Conservation (phyloP, 768 basidiomycete genomes). For the Stropharia rugosoannulata region DNA sequence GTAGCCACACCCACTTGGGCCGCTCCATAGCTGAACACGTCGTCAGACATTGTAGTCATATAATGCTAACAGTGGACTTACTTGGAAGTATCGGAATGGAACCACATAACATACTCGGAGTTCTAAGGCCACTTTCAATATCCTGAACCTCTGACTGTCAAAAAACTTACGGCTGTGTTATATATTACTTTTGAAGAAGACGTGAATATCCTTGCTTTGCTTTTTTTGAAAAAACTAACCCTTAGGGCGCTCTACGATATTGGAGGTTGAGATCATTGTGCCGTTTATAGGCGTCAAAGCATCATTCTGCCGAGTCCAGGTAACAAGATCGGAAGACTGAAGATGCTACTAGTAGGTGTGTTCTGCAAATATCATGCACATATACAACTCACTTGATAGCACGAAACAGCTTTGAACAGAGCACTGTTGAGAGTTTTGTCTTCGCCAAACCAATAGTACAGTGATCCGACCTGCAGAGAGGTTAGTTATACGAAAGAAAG, state of each 20-base stretch:
- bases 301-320: conserved; percentile 59
- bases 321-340: conserved; percentile 49
- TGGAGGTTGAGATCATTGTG: conserved; percentile 54
- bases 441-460: conserved; percentile 63
- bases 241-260: conserved; percentile 65
- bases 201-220: not conserved
- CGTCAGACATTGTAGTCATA: not conserved
- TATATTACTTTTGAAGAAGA: conserved; percentile 40
- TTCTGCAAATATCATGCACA: not conserved
- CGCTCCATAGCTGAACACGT: conserved; percentile 51
- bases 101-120: conserved; percentile 70
- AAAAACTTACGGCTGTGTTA: conserved; percentile 42
- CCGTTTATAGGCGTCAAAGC: conserved; percentile 52
- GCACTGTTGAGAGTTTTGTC: conserved; percentile 59
- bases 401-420: conserved; percentile 57
- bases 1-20: conserved; percentile 64
- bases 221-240: conserved; percentile 28
- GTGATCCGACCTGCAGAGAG: conserved; percentile 42
- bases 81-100: conserved; percentile 64
- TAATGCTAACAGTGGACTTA: conserved; percentile 21
- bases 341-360: not conserved
- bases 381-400: conserved; percentile 42
- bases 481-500: not conserved
- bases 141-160: not conserved
- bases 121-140: conserved; percentile 33